Percentiles rank a stretch among this genome's conserved stretches.
Conservation (phyloP, 768 basidiomycete species). For the Hydnomerulius pinastri region DNA sequence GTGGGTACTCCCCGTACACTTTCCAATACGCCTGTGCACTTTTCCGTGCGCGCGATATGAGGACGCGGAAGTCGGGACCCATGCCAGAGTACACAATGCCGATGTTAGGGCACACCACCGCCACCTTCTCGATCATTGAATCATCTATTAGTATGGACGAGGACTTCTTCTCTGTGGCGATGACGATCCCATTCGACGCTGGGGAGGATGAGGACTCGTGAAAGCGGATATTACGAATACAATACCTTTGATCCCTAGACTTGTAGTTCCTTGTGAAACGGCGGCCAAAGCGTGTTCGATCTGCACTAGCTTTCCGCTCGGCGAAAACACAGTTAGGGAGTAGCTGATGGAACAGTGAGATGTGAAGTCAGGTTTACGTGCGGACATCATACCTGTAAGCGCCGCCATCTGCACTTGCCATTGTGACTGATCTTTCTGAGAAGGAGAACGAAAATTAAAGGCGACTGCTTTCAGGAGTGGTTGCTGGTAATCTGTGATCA, state of each 20-base stretch:
- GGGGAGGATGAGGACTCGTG: constrained; percentile 18
- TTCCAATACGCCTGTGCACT: constrained; percentile 99
- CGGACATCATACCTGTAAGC: constrained; percentile 61
- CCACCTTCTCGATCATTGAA: constrained; percentile 96
- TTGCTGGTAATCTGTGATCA: constrained; percentile 5
- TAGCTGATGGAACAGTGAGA: constrained; percentile 58
- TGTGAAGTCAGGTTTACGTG: constrained; percentile 17
- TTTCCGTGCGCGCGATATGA: constrained; percentile 93
- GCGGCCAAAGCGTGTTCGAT: constrained; percentile 99
- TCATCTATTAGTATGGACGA: constrained; percentile 98
- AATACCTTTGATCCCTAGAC: constrained; percentile 96
- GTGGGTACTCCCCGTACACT: constrained; percentile 97
- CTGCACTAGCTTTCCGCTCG: constrained; percentile 98
- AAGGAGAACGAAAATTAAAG: constrained; percentile 20
- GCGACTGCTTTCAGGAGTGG: constrained; percentile 18
- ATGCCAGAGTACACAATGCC: constrained; percentile 99
- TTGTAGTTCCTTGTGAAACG: constrained; percentile 92
- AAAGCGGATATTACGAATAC: constrained; percentile 27
- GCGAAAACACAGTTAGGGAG: constrained; percentile 99
- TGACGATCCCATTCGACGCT: constrained; percentile 99
- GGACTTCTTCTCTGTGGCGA: constrained; percentile 99
- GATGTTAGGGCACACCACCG: constrained; percentile 97
- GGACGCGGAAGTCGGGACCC: constrained; percentile 97
- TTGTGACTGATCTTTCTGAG: constrained; percentile 33
- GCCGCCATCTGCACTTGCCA: constrained; percentile 83